Percentiles rank a stretch among this genome's conserved stretches.
Evolutionary conservation across 1,284 basidiomycete genomes (phyloP).

Genomic region (Xerocomus amazonicus): DNA sequence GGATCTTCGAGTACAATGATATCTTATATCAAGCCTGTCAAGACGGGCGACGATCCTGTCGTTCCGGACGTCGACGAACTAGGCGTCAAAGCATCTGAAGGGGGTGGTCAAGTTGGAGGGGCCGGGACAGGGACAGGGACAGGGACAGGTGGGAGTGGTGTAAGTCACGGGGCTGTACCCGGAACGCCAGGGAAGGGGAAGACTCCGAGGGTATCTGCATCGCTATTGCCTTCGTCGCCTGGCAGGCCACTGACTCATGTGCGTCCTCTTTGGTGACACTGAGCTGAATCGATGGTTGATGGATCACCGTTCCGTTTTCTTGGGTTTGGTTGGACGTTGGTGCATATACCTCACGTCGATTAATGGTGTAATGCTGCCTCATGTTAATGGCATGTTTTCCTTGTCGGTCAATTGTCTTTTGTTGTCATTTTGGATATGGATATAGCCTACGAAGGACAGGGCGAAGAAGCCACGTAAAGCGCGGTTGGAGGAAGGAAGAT

Average conservation of each 20-base stretch:
- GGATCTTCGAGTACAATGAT: slow-evolving; percentile 51
- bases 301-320: slow-evolving; percentile 17
- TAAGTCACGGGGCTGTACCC: slow-evolving; percentile 16
- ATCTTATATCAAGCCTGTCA: slow-evolving; percentile 48
- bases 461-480: slow-evolving; percentile 59
- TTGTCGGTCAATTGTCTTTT: slow-evolving; percentile 29
- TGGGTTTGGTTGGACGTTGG: slow-evolving; percentile 14
- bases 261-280: slow-evolving; percentile 70
- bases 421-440: slow-evolving; percentile 6
- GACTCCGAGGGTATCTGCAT: slow-evolving; percentile 23
- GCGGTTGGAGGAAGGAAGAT: slow-evolving; percentile 26
- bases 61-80: slow-evolving; percentile 53
- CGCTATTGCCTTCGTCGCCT: slow-evolving; percentile 42
- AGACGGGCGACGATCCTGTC: slow-evolving; percentile 44
- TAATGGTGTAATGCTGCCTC: slow-evolving; percentile 32
- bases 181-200: slow-evolving; percentile 18
- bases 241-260: slow-evolving; percentile 75
- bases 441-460: slow-evolving; percentile 67
- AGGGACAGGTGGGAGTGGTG: slow-evolving; percentile 3
- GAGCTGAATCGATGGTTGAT: slow-evolving; percentile 33
- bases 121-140: slow-evolving; percentile 3
- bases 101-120: slow-evolving; percentile 27
- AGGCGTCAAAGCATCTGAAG: slow-evolving; percentile 43
- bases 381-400: slow-evolving; percentile 30
- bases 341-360: slow-evolving; percentile 32